These are phyloP conservation scores for Crithidia acanthocephali DNA, from an alignment of 208 protist genomes.

Conservation along the genomic window DNA sequence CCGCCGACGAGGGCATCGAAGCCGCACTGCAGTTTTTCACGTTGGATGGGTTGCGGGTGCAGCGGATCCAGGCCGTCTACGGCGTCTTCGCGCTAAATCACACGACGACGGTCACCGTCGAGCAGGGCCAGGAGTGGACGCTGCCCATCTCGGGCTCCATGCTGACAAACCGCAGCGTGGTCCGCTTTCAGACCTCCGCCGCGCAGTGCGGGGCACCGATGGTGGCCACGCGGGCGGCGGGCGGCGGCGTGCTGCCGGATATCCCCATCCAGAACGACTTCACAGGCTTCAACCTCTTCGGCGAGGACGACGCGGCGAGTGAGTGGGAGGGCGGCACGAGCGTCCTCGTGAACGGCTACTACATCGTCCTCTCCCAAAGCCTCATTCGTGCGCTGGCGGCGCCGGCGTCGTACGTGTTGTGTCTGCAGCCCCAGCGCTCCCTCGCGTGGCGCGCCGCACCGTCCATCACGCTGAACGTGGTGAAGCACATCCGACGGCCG, in stretches of 20 bases:
- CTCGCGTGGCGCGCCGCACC: constrained; percentile 53
- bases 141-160: constrained; percentile 63
- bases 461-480: constrained; percentile 44
- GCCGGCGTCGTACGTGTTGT: constrained; percentile 54
- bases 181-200: constrained; percentile 50
- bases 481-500: constrained; percentile 44
- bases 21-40: constrained; percentile 63
- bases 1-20: constrained; percentile 50
- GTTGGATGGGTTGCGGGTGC: constrained; percentile 47
- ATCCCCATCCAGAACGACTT: constrained; percentile 50
- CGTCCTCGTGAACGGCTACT: constrained; percentile 26
- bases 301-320: constrained; percentile 19
- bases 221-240: constrained; percentile 15
- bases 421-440: constrained; percentile 63
- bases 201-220: constrained; percentile 50
- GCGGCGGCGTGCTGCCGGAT: constrained; percentile 28
- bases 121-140: constrained; percentile 75
- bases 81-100: constrained; percentile 66
- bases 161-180: constrained; percentile 53
- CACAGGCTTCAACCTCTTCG: constrained; percentile 45
- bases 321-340: constrained; percentile 18
- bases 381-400: constrained; percentile 49
- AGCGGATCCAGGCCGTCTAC: constrained; percentile 56
- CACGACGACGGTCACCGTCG: constrained; percentile 56
- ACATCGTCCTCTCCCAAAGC: constrained; percentile 56